Evolutionary conservation across 2,329 filamentous ascomycete species (phyloP).

Genomic region (Verticillium longisporum): DNA sequence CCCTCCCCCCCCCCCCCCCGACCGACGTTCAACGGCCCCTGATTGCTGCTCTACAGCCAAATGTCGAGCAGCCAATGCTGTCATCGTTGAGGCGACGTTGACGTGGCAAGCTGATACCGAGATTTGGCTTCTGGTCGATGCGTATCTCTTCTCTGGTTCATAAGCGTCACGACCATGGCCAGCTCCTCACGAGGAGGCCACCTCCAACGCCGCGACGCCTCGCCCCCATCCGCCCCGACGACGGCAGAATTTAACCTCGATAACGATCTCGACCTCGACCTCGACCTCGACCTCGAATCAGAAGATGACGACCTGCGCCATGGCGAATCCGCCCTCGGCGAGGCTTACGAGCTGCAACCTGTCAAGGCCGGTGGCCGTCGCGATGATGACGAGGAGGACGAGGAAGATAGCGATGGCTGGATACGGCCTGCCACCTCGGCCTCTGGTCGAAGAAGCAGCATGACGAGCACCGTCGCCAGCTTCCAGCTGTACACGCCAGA

Average conservation of each 20-base stretch:
- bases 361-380: background rate
- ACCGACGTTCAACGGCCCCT: background rate
- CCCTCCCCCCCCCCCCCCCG: background rate
- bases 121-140: background rate
- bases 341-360: slow-evolving; percentile 24
- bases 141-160: background rate
- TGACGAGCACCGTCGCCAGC: slow-evolving; percentile 23
- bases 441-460: slow-evolving; percentile 15
- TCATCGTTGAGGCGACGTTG: background rate
- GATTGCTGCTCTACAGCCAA: background rate
- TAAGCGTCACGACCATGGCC: slow-evolving; percentile 3
- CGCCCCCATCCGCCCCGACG: slow-evolving; percentile 32
- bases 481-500: slow-evolving; percentile 47
- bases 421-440: slow-evolving; percentile 10
- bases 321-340: slow-evolving; percentile 15
- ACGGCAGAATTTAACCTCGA: slow-evolving; percentile 28
- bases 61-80: background rate
- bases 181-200: background rate
- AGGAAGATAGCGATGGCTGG: slow-evolving; percentile 3
- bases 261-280: slow-evolving; percentile 20
- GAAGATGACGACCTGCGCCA: slow-evolving; percentile 18
- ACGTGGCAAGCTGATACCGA: background rate
- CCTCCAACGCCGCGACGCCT: slow-evolving; percentile 14
- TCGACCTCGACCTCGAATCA: slow-evolving; percentile 11
- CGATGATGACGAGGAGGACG: slow-evolving; percentile 8